Percentiles rank a stretch among this genome's conserved stretches.
Evolutionary conservation across 306 rosid genomes (phyloP).

Genomic region (Lupinus albus): DNA sequence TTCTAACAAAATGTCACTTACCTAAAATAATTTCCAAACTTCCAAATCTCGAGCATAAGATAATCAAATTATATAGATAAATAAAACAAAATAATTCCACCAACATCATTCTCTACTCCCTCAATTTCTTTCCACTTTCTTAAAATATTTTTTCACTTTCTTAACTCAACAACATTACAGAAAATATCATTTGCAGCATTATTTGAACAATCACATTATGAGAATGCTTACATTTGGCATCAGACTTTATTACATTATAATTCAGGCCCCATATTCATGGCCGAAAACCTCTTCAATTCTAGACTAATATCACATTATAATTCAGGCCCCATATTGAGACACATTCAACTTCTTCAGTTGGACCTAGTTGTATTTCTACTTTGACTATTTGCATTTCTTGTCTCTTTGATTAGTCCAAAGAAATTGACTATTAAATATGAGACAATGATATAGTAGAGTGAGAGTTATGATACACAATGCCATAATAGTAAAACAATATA

Average conservation of each 20-base stretch:
- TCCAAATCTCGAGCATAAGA: conserved; percentile 68
- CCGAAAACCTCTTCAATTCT: conserved; percentile 42
- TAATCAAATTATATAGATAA: conserved; percentile 53
- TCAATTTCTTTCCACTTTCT: no score
- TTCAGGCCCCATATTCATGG: no score
- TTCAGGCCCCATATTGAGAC: conserved; percentile 35
- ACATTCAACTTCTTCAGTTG: conserved; percentile 50
- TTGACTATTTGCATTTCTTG: conserved; percentile 43
- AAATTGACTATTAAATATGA: no score
- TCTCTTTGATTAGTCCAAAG: no score
- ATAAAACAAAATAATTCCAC: conserved; percentile 35
- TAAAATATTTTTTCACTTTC: conserved; percentile 46
- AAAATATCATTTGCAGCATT: conserved; percentile 45
- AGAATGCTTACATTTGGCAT: conserved; percentile 38
- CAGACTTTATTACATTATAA: conserved; percentile 39
- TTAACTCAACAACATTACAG: conserved; percentile 38
- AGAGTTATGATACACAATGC: no score
- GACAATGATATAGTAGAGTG: no score
- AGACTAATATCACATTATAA: conserved; percentile 39
- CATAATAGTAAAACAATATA: no score
- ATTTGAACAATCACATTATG: conserved; percentile 39
- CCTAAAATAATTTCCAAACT: conserved; percentile 55
- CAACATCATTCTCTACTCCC: conserved; percentile 36
- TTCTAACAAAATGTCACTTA: no score
- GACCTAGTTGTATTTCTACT: conserved; percentile 41